phyloP scores from a whole-genome alignment of 1,139 yeast species.

The Candida tetrigidarum region DNA sequence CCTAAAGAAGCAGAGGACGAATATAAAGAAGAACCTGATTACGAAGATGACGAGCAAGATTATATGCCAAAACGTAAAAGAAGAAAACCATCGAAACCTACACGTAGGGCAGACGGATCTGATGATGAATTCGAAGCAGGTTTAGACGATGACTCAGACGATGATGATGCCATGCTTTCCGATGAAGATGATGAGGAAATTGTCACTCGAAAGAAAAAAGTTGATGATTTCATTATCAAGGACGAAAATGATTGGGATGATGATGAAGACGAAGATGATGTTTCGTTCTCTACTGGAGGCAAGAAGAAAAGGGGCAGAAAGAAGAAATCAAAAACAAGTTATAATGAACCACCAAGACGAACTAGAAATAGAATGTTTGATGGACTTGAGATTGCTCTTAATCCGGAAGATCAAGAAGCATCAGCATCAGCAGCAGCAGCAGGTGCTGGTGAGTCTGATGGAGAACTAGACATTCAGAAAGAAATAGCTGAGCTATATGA shows the following conservation, averaged over 20 bases:
- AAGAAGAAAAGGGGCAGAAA: conserved; percentile 21
- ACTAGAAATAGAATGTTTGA: conserved; percentile 18
- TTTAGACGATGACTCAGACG: conserved; percentile 25
- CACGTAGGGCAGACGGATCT: conserved; percentile 16
- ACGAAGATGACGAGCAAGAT: conserved; percentile 36
- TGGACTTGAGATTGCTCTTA: conserved; percentile 24
- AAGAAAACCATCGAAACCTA: conserved; percentile 17
- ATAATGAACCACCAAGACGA: conserved; percentile 27
- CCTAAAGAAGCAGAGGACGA: conserved; percentile 16
- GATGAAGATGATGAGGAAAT: conserved; percentile 42
- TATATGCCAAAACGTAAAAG: conserved; percentile 14
- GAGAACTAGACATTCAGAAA: conserved; percentile 44
- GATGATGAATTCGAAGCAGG: conserved; percentile 20
- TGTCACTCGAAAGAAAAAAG: conserved; percentile 25
- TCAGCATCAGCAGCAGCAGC: too few relatives aligned
- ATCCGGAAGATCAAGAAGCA: neutral
- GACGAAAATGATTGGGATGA: conserved; percentile 36
- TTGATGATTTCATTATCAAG: conserved; percentile 37
- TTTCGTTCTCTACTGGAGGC: conserved; percentile 24
- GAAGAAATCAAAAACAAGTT: conserved; percentile 29
- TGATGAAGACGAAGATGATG: conserved; percentile 26
- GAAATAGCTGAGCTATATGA: conserved; percentile 57
- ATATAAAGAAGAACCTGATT: conserved; percentile 28
- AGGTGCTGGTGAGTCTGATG: conserved; percentile 25
- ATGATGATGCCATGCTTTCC: conserved; percentile 34